These are phyloP conservation scores for Nicotiana noctiflora DNA, from an alignment of 257 asterid genomes.

Conservation along the genomic window DNA sequence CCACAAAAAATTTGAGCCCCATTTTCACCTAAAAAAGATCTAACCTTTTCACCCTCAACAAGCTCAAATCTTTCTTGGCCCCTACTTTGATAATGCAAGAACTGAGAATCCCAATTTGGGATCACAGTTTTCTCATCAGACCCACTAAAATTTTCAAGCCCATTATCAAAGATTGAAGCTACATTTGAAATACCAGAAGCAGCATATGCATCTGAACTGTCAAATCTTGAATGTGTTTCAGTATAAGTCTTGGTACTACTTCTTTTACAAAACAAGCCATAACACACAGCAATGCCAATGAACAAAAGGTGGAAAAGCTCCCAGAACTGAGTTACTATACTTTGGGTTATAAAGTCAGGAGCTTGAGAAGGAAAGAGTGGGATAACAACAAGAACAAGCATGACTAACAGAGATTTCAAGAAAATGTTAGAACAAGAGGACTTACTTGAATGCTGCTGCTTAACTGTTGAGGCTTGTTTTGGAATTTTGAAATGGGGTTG, in stretches of 20 bases:
- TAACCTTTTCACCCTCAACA: slow-evolving; percentile 23
- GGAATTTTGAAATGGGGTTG: slow-evolving; percentile 26
- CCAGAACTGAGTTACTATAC: slow-evolving; percentile 44
- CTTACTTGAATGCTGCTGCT: slow-evolving; percentile 29
- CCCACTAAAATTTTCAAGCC: slow-evolving; percentile 39
- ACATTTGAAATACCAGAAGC: slow-evolving; percentile 47
- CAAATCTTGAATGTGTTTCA: slow-evolving; percentile 25
- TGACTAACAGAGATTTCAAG: slow-evolving; percentile 38
- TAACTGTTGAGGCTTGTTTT: slow-evolving; percentile 15
- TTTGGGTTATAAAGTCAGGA: slow-evolving; percentile 47
- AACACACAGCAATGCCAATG: slow-evolving; percentile 71
- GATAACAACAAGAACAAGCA: slow-evolving; percentile 42
- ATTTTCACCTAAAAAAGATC: slow-evolving; percentile 25
- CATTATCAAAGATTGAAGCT: slow-evolving; percentile 52
- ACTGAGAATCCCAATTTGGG: slow-evolving; percentile 23
- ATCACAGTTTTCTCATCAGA: slow-evolving; percentile 31
- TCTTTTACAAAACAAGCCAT: slow-evolving; percentile 63
- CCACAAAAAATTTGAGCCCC: slow-evolving; percentile 16
- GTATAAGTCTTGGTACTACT: slow-evolving; percentile 9
- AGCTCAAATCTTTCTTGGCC: slow-evolving; percentile 19
- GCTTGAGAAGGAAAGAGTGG: slow-evolving; percentile 74
- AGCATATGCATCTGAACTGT: slow-evolving; percentile 21
- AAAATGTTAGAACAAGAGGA: slow-evolving; percentile 33
- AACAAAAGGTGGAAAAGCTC: slow-evolving; percentile 71
- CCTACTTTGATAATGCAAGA: slow-evolving; percentile 4